phyloP scores from a whole-genome alignment of 2,329 filamentous ascomycete genomes.

The Diaporthe sp. region DNA sequence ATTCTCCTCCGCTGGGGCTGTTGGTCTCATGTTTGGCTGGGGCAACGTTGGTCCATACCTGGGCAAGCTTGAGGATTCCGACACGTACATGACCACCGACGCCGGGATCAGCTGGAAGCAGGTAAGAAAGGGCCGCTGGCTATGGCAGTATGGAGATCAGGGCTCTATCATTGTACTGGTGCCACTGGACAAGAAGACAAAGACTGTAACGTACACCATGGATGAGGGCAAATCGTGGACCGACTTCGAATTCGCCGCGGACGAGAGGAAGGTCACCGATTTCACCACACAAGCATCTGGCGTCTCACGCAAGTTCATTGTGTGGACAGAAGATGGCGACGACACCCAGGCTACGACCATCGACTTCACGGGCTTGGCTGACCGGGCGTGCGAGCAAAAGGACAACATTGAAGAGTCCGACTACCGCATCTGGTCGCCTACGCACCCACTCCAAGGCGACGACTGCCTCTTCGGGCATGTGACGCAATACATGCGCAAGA shows the following conservation, averaged over 20 bases:
- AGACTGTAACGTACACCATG: constrained; percentile 79
- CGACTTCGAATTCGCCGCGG: constrained; percentile 78
- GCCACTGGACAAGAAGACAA: constrained; percentile 74
- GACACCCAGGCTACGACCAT: constrained; percentile 82
- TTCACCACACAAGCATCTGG: constrained; percentile 92
- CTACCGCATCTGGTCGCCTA: constrained; percentile 89
- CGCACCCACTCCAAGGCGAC: constrained; percentile 81
- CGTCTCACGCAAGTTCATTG: constrained; percentile 88
- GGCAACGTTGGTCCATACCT: constrained; percentile 88
- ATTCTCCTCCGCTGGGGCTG: constrained; percentile 87
- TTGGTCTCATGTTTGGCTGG: constrained; percentile 90
- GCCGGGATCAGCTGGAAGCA: constrained; percentile 91
- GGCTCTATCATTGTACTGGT: constrained; percentile 93
- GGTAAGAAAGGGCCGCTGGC: constrained; percentile 88
- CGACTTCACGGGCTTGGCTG: constrained; percentile 86
- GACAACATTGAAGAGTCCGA: constrained; percentile 68
- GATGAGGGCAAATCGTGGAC: constrained; percentile 87
- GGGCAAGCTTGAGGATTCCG: constrained; percentile 75
- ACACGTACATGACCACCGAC: constrained; percentile 92
- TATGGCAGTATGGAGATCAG: constrained; percentile 96
- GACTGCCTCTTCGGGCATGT: constrained; percentile 94
- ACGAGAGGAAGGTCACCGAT: constrained; percentile 79
- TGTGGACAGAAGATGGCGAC: constrained; percentile 80
- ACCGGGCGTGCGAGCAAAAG: constrained; percentile 79
- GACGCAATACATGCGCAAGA: constrained; percentile 92